A percentile compares a stretch with the other conserved stretches of the same genome.
Evolutionary conservation across 306 rosid species (phyloP).

Genomic region (Elaeagnus macrophylla): DNA sequence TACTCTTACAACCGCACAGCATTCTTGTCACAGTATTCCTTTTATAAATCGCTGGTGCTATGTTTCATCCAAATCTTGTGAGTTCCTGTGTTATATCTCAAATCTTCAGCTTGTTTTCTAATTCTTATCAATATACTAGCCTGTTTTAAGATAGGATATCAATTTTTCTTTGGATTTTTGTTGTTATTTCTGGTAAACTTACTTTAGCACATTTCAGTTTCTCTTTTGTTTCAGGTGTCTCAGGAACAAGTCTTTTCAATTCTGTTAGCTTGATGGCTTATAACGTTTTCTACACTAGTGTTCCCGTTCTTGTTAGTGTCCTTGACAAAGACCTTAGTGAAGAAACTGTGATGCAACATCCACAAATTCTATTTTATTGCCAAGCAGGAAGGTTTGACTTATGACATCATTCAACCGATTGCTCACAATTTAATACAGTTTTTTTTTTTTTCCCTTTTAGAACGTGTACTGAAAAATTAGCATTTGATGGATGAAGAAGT

Average conservation of each 20-base stretch:
- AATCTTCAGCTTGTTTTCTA: conserved; percentile 4
- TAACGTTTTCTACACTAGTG: conserved; percentile 96
- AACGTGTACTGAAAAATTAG: too few relatives aligned
- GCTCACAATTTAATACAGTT: too few relatives aligned
- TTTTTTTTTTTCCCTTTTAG: too few relatives aligned
- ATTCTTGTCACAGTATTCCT: conserved; percentile 91
- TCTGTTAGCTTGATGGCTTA: conserved; percentile 99
- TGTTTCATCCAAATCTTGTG: conserved; percentile 98
- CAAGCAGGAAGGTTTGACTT: conserved; percentile 87
- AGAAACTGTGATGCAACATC: conserved; percentile 97
- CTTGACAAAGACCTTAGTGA: conserved; percentile 97
- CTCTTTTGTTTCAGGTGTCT: conserved; percentile 96
- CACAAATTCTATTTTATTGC: conserved; percentile 96
- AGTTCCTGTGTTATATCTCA: conserved; percentile 32
- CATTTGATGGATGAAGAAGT: too few relatives aligned
- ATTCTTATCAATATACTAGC: conserved; percentile 15
- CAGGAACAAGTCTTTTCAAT: conserved; percentile 97
- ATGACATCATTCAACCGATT: conserved; percentile 11
- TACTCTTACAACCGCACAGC: conserved; percentile 98
- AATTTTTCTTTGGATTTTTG: conserved; percentile 16
- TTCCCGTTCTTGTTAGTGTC: conserved; percentile 87
- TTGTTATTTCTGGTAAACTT: conserved; percentile 20
- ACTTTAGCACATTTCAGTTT: conserved; percentile 74
- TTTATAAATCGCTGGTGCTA: conserved; percentile 82
- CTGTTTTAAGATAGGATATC: not conserved